Evolutionary conservation across 441 rosid species (phyloP).

Genomic region (Euphorbia schlechtendalii): DNA sequence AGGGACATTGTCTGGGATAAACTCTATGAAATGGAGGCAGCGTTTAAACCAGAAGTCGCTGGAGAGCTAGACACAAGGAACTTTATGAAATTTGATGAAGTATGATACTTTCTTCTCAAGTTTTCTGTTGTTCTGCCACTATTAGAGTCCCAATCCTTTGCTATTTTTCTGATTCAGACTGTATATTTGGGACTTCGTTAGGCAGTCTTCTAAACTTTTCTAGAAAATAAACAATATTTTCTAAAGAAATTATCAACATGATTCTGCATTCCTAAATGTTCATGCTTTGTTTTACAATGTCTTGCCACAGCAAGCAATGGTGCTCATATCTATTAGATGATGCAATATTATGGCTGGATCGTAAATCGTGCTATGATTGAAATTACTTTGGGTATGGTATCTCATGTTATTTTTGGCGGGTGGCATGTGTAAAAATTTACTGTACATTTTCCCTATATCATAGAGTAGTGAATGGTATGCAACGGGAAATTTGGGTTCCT

Average conservation of each 20-base stretch:
- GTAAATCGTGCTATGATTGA: not conserved
- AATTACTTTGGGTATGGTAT: not conserved
- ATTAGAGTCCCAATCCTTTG: not conserved
- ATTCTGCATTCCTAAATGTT: not conserved
- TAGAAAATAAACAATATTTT: no score
- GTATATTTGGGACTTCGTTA: not conserved
- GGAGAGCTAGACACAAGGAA: constrained; percentile 95
- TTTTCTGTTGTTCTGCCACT: not conserved
- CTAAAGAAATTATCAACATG: not conserved
- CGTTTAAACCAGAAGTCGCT: constrained; percentile 87
- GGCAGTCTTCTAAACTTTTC: no score
- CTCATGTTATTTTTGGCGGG: not conserved
- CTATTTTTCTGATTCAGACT: not conserved
- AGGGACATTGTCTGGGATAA: constrained; percentile 74
- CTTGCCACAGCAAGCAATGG: not conserved
- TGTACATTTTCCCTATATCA: not conserved
- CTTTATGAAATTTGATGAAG: constrained; percentile 98
- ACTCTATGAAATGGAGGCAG: constrained; percentile 92
- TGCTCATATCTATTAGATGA: not conserved
- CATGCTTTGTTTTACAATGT: not conserved
- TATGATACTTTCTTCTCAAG: constrained; percentile 28
- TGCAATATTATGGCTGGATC: not conserved
- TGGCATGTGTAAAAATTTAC: not conserved
- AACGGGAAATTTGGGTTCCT: no score
- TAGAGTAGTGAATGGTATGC: not conserved